Conservation (phyloP, 2,329 filamentous ascomycete species). For the Fusarium heterosporum region DNA sequence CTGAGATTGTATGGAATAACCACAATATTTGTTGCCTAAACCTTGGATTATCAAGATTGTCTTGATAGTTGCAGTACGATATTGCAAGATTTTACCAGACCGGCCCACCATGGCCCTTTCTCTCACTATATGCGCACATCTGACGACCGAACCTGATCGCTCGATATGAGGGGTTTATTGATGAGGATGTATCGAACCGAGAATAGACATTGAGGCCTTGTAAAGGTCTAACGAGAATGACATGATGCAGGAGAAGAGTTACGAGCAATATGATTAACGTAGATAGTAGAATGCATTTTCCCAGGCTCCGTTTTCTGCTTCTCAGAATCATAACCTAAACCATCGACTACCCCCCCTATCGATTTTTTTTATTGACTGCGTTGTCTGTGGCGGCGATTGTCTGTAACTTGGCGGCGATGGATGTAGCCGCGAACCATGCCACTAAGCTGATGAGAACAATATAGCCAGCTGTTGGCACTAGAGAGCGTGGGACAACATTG, state of each 20-base stretch:
- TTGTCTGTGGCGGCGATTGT: slow-evolving; percentile 44
- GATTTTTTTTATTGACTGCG: slow-evolving; percentile 55
- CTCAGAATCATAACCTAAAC: slow-evolving; percentile 29
- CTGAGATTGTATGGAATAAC: slow-evolving; percentile 3
- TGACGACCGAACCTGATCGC: slow-evolving; percentile 10
- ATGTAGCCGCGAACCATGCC: slow-evolving; percentile 59
- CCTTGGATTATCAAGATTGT: slow-evolving; percentile 9
- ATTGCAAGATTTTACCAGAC: slow-evolving; percentile 27
- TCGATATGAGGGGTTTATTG: slow-evolving; percentile 23
- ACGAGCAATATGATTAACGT: slow-evolving; percentile 43
- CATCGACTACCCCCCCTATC: slow-evolving; percentile 18
- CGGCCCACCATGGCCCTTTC: slow-evolving; percentile 25
- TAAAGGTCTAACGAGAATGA: slow-evolving; percentile 32
- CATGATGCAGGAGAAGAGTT: slow-evolving; percentile 35
- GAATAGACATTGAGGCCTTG: slow-evolving; percentile 30
- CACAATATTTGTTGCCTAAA: slow-evolving; percentile 9
- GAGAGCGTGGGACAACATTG: slow-evolving; percentile 82
- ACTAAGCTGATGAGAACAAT: slow-evolving; percentile 69
- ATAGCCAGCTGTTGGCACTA: slow-evolving; percentile 78
- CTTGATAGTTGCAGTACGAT: slow-evolving; percentile 17
- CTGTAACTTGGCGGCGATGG: slow-evolving; percentile 47
- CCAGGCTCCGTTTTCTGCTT: slow-evolving; percentile 26
- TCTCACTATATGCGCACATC: slow-evolving; percentile 20
- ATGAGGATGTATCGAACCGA: slow-evolving; percentile 23
- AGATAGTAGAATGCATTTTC: slow-evolving; percentile 49